Base-by-base conservation (phyloP, 108 stramenopile genomes). In the Discostella pseudostelligera region DNA sequence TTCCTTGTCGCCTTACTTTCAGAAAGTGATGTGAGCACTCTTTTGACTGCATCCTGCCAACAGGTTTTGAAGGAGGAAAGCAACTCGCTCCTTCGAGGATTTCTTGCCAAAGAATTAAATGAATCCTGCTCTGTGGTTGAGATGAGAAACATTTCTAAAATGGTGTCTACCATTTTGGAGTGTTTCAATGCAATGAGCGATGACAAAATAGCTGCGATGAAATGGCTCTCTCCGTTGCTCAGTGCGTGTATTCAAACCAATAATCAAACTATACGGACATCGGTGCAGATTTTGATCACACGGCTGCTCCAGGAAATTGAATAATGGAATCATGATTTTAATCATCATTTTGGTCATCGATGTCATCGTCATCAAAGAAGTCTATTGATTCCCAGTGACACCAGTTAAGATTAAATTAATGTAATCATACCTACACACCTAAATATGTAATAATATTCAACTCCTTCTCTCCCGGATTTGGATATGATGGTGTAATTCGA, bases 31-130 rank as follows among this genome's bases (percentile, higher is more conserved):
- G 61, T 53, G 12, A 16, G 62, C 24, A 75, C 61, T 57, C 75
- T 59, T 39, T 47, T 69, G 60, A 81, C 63, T 37, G 45, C 70
- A 50, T 45, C 48, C 10, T 74, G 67, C 47, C 86, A 93, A 59
- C 62, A 60, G 8, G 72, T 88, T 36, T 36, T 94, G 32, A 87
- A 83, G 67, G 85, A 88, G 43, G 83, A 88, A 55, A 87, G 80
- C 2, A 78, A 84, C 62, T 60, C 66, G 6, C 71, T 94, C 36
- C 59, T 89, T 35, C 62, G 75, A 56, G 70, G 77, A 11, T 88
- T 87, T 51, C 62, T 89, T 40, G 66, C 70, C 46, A 84, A 81
- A 66, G 93, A 94, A 59, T 60, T 80, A 28, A 68, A 62, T 45
- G 69, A 67, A 56, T 70, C 72, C 12, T 39, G 70, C 43, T 62